Evolutionary conservation across 2,329 filamentous ascomycete genomes (phyloP).

Genomic region (Chrysoporthe austroafricana): DNA sequence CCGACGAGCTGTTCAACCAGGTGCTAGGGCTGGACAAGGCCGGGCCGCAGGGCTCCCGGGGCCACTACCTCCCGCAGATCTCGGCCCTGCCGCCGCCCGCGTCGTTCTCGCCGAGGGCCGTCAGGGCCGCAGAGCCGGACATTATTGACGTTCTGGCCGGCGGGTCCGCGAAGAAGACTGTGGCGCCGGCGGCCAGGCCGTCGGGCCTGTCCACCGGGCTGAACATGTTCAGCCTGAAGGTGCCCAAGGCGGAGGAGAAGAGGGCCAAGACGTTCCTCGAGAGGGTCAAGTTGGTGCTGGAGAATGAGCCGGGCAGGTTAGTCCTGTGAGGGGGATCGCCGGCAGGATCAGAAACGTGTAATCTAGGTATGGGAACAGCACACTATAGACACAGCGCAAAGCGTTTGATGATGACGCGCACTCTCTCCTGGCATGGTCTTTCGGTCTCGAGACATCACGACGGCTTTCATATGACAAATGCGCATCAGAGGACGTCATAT

Average conservation of each 20-base stretch:
- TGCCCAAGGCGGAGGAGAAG: constrained; percentile 79
- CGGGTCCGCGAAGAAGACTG: constrained; percentile 32
- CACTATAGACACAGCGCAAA: constrained; percentile 22
- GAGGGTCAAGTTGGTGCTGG: constrained; percentile 81
- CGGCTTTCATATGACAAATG: too few relatives aligned
- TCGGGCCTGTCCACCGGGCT: constrained; percentile 56
- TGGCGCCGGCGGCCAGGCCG: constrained; percentile 42
- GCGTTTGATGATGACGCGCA: not conserved
- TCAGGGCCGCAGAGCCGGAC: constrained; percentile 62
- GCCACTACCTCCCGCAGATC: constrained; percentile 75
- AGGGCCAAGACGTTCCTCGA: constrained; percentile 82
- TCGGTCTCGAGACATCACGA: not conserved
- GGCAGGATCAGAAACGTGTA: constrained; percentile 4
- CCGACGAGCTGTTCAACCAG: constrained; percentile 87
- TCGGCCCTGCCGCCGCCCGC: constrained; percentile 56
- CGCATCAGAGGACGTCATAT: too few relatives aligned
- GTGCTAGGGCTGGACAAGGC: constrained; percentile 71
- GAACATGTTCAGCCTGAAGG: constrained; percentile 82
- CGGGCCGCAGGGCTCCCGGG: constrained; percentile 52
- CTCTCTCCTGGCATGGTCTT: not conserved
- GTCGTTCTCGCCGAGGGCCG: constrained; percentile 38
- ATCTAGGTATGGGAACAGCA: constrained; percentile 17
- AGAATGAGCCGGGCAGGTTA: constrained; percentile 77
- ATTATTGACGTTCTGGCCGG: constrained; percentile 80
- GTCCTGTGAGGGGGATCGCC: constrained; percentile 55